Evolutionary conservation across 306 rosid genomes (phyloP).

Genomic region (Dalbergia cochinchinensis): DNA sequence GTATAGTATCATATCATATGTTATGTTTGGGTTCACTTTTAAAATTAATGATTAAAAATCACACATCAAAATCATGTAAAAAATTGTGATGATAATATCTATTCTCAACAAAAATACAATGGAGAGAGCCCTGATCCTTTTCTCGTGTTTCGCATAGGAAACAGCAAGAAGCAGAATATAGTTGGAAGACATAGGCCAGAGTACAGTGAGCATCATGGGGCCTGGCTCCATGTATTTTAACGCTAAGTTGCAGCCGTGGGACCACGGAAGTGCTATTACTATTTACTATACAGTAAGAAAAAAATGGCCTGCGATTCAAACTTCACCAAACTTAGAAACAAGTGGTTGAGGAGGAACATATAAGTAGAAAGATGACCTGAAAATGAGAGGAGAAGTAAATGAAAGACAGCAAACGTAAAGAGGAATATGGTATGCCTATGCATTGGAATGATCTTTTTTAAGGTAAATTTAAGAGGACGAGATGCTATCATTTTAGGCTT

Average conservation of each 20-base stretch:
- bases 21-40: no score
- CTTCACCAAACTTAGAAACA: conserved; percentile 18
- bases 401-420: no score
- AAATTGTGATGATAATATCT: no score
- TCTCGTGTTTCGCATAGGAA: conserved; percentile 38
- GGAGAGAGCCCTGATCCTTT: conserved; percentile 34
- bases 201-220: conserved; percentile 27
- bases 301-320: conserved; percentile 12
- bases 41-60: no score
- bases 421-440: no score
- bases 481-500: not conserved
- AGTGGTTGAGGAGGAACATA: not conserved
- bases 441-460: not conserved
- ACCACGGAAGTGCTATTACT: not conserved
- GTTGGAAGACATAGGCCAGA: conserved; percentile 32
- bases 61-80: no score
- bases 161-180: conserved; percentile 15
- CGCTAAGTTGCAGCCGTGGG: not conserved
- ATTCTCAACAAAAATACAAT: not conserved
- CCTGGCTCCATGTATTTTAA: conserved; percentile 2
- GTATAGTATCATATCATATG: no score
- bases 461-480: not conserved
- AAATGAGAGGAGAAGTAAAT: no score
- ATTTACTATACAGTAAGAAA: conserved; percentile 3
- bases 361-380: conserved; percentile 16